A percentile compares a stretch with the other conserved stretches of the same genome.
phyloP scores from a whole-genome alignment of 1,139 yeast species.

The Pichia sp. region DNA sequence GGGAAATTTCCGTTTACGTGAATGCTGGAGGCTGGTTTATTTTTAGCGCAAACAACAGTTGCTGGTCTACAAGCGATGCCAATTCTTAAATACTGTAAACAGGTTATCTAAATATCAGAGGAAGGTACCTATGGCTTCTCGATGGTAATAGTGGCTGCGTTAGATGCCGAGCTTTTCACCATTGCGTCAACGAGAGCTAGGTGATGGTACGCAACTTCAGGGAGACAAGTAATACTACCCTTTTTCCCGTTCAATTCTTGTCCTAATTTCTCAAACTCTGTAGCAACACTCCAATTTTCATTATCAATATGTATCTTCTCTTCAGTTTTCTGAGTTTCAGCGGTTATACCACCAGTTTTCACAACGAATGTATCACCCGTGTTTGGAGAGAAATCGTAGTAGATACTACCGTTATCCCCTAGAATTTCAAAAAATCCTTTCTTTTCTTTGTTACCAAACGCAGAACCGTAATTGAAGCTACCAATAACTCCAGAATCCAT shows the following conservation, averaged over 20 bases:
- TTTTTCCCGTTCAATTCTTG: constrained; percentile 67
- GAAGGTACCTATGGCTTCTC: constrained; percentile 1
- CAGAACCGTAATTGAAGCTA: constrained; percentile 81
- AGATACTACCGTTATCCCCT: constrained; percentile 71
- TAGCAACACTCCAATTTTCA: constrained; percentile 51
- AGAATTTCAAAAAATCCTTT: constrained; percentile 57
- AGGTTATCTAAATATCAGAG: too few relatives aligned
- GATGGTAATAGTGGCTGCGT: constrained; percentile 44
- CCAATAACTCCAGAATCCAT: constrained; percentile 61
- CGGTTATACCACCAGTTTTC: constrained; percentile 35
- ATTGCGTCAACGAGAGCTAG: constrained; percentile 85
- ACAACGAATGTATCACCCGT: constrained; percentile 41
- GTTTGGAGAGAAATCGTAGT: constrained; percentile 54
- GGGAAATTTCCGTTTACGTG: too few relatives aligned
- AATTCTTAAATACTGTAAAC: too few relatives aligned
- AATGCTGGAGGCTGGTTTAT: neutral
- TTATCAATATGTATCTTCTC: constrained; percentile 39
- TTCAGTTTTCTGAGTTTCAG: constrained; percentile 39
- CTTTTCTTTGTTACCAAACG: constrained; percentile 81
- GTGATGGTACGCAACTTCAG: constrained; percentile 81
- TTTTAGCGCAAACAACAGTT: too few relatives aligned
- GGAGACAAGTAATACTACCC: constrained; percentile 48
- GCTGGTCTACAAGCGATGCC: too few relatives aligned
- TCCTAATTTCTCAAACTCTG: constrained; percentile 69
- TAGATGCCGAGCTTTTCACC: constrained; percentile 49